These are phyloP conservation scores for Globisporangium recalcitrans DNA, from an alignment of 352 stramenopile genomes.

Conservation along the genomic window DNA sequence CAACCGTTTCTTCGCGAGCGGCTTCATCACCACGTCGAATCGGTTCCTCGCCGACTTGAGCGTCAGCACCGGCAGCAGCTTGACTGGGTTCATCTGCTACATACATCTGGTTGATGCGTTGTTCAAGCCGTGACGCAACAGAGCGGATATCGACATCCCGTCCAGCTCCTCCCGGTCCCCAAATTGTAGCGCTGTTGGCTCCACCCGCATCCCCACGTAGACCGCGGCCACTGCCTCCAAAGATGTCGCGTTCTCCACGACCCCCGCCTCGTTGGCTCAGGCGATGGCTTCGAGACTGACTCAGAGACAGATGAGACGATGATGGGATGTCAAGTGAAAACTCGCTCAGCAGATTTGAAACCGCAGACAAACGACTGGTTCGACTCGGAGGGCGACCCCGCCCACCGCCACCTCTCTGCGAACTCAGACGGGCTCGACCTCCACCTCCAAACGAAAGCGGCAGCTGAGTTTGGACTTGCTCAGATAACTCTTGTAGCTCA, in stretches of 20 bases:
- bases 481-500: constrained; percentile 67
- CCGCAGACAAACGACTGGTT: constrained; percentile 55
- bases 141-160: constrained; percentile 59
- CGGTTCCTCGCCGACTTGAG: background rate
- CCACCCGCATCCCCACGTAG: constrained; percentile 29
- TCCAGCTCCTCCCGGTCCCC: constrained; percentile 26
- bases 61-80: constrained; percentile 8
- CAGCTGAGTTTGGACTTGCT: constrained; percentile 72
- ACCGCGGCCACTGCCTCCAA: constrained; percentile 35
- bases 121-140: constrained; percentile 68
- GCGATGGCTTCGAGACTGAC: constrained; percentile 22
- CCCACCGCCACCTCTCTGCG: constrained; percentile 39
- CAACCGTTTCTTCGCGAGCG: background rate
- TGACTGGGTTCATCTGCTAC: constrained; percentile 27
- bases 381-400: constrained; percentile 50
- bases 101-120: constrained; percentile 53
- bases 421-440: constrained; percentile 16
- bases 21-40: background rate
- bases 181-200: constrained; percentile 24
- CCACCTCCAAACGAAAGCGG: constrained; percentile 28
- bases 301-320: constrained; percentile 33
- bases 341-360: constrained; percentile 77
- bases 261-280: constrained; percentile 38
- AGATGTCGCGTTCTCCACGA: constrained; percentile 45
- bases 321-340: constrained; percentile 77